These are phyloP conservation scores for Iberis pinnata DNA, from an alignment of 345 rosid species.

Conservation along the genomic window DNA sequence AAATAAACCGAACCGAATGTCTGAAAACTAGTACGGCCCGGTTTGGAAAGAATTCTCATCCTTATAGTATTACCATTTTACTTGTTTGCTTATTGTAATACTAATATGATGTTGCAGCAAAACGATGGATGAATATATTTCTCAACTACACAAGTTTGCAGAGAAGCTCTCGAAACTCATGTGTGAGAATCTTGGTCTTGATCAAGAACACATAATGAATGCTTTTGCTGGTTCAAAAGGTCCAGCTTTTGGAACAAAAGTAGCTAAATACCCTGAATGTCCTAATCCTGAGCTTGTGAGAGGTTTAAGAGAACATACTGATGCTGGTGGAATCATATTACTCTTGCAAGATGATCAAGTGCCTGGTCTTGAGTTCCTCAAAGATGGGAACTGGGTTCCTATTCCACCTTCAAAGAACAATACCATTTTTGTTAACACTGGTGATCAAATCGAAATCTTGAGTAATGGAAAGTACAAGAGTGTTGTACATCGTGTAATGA, in stretches of 20 bases:
- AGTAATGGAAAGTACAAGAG: slow-evolving; percentile 82
- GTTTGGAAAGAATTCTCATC: no score
- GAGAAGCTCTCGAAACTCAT: slow-evolving; percentile 63
- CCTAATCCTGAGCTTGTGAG: slow-evolving; percentile 66
- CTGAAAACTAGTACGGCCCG: no score
- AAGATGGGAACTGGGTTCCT: slow-evolving; percentile 66
- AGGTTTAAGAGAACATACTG: slow-evolving; percentile 87
- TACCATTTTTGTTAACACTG: slow-evolving; percentile 63
- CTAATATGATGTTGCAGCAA: slow-evolving; percentile 41
- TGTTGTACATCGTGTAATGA: slow-evolving; percentile 68
- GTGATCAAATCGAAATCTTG: slow-evolving; percentile 79
- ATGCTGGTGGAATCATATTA: slow-evolving; percentile 87
- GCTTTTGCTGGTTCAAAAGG: slow-evolving; percentile 56
- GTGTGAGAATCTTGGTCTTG: slow-evolving; percentile 72
- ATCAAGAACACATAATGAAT: slow-evolving; percentile 42
- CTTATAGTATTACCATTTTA: no score
- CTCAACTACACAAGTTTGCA: slow-evolving; percentile 52
- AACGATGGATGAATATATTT: slow-evolving; percentile 60
- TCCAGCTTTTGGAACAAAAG: slow-evolving; percentile 88
- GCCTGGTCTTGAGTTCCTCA: slow-evolving; percentile 78
- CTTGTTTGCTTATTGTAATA: no score
- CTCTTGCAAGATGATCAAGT: slow-evolving; percentile 85
- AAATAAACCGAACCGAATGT: no score
- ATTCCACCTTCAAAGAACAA: slow-evolving; percentile 88
- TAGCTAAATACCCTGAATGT: slow-evolving; percentile 77